phyloP scores from a whole-genome alignment of 148 eudicot species.

The Limonium bicolor region DNA sequence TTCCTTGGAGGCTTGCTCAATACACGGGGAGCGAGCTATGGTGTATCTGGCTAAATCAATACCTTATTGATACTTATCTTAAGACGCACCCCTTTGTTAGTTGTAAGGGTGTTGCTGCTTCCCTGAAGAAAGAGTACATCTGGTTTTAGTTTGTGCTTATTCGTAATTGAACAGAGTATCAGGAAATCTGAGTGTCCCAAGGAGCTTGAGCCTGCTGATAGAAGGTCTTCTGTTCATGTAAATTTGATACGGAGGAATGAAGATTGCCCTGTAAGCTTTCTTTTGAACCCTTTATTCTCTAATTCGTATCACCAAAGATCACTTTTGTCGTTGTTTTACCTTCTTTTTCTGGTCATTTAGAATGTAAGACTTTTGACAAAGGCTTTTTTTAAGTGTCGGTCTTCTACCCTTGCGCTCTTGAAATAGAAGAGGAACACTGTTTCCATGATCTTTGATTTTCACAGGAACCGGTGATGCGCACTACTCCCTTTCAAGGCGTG shows the following conservation, averaged over 20 bases:
- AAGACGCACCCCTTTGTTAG: no score
- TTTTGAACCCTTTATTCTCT: no score
- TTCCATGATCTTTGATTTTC: constrained; percentile 4
- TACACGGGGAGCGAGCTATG: no score
- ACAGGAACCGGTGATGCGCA: constrained; percentile 41
- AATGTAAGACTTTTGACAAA: no score
- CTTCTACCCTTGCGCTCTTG: not conserved
- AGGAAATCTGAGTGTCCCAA: constrained; percentile 60
- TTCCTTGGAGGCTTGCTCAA: no score
- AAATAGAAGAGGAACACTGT: no score
- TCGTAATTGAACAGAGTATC: constrained; percentile 37
- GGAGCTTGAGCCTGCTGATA: constrained; percentile 56
- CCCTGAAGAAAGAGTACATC: no score
- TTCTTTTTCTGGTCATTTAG: no score
- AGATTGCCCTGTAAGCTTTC: constrained; percentile 36
- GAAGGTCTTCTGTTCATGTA: constrained; percentile 35
- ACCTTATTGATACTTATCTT: no score
- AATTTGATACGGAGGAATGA: constrained; percentile 41
- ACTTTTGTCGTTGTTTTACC: not conserved
- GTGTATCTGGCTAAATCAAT: no score
- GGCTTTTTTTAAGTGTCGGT: not conserved
- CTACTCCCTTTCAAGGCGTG: constrained; percentile 41
- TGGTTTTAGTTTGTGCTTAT: not conserved
- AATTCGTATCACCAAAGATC: no score
- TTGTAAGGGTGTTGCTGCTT: no score